Base-by-base conservation (phyloP, 2,329 filamentous ascomycete species). In the Fusarium euwallaceae region DNA sequence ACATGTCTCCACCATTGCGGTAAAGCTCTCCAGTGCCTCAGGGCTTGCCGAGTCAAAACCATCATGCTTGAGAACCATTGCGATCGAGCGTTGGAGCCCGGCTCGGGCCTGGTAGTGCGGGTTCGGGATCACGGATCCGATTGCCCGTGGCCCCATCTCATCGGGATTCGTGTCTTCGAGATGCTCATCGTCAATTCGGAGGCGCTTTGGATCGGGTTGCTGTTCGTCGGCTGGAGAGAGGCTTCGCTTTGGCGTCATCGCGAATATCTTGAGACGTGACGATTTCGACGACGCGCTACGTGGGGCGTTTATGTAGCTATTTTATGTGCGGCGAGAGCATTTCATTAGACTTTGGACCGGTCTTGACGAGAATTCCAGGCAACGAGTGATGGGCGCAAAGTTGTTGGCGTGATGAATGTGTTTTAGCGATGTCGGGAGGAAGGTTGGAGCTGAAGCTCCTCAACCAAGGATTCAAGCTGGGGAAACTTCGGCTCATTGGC, bases 1-100 rank as follows among this genome's bases (percentile, higher is more conserved):
- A 92, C 91, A 92, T 6, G 86, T 85, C 76, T 92, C 90, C 2
- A 88, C 87, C 74, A 87, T 83, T 22, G 83, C 80, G 5, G 88
- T 86, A 51, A 92, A 89, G 73, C 87, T 87, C 79, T 92, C 90
- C 75, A 92, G 80, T 2, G 90, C 90, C 63, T 90, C 88, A 9
- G 86, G 84, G 1, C 84, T 87, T 16, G 90, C 87, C 29, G 84
- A 83, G 34, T 87, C 84, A 74, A 92, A 92, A 32, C 91, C 91
- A 41, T 91, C 87, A 70, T 91, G 87, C 48, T 88, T 82, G 32
- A 92, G 80, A 4, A 86, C 86, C 66, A 92, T 79, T 0, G 86
- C 87, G 66, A 92, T 88, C 12, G 89, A 88, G 61, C 90, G 87
- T 55, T 87, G 85, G 29, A 92, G 82, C 2, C 87, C 79, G 20